phyloP scores from a whole-genome alignment of 1,284 basidiomycete species.

The Schizophyllum commune region DNA sequence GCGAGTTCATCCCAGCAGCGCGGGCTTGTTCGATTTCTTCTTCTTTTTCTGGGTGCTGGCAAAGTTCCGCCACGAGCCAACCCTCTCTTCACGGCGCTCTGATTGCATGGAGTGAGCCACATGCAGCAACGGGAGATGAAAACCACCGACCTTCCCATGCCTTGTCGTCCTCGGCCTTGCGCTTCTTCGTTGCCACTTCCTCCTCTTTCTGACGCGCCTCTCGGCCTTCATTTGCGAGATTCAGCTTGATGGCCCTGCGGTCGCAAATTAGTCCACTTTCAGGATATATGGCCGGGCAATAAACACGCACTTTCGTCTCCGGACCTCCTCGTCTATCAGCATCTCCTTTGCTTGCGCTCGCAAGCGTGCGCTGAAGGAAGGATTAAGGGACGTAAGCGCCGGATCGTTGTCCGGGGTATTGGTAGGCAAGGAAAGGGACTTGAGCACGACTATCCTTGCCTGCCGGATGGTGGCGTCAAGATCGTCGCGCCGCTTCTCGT shows the following conservation, averaged over 20 bases:
- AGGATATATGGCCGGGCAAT: conserved; percentile 9
- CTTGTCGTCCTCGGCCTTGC: conserved; percentile 77
- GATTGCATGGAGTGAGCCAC: conserved; percentile 3
- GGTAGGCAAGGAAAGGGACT: conserved; percentile 48
- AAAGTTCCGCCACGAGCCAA: conserved; percentile 77
- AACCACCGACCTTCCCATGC: conserved; percentile 57
- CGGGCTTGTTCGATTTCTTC: conserved; percentile 66
- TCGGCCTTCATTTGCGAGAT: conserved; percentile 76
- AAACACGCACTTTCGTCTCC: conserved; percentile 61
- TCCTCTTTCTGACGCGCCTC: conserved; percentile 82
- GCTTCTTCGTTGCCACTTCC: conserved; percentile 62
- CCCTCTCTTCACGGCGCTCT: conserved; percentile 72
- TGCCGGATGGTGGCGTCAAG: conserved; percentile 71
- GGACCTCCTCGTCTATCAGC: conserved; percentile 74
- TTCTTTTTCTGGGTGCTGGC: conserved; percentile 63
- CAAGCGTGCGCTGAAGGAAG: conserved; percentile 57
- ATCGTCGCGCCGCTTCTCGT: conserved; percentile 66
- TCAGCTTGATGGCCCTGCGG: conserved; percentile 75
- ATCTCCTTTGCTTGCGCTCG: conserved; percentile 67
- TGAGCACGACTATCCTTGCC: conserved; percentile 57
- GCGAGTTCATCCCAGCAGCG: conserved; percentile 51
- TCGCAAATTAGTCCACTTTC: conserved; percentile 2
- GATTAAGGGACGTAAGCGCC: conserved; percentile 40
- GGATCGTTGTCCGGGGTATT: conserved; percentile 50
- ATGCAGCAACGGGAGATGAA: background rate